These are phyloP conservation scores for Enteropsectra breve DNA, from an alignment of 371 early-diverging fungal species.

Conservation along the genomic window DNA sequence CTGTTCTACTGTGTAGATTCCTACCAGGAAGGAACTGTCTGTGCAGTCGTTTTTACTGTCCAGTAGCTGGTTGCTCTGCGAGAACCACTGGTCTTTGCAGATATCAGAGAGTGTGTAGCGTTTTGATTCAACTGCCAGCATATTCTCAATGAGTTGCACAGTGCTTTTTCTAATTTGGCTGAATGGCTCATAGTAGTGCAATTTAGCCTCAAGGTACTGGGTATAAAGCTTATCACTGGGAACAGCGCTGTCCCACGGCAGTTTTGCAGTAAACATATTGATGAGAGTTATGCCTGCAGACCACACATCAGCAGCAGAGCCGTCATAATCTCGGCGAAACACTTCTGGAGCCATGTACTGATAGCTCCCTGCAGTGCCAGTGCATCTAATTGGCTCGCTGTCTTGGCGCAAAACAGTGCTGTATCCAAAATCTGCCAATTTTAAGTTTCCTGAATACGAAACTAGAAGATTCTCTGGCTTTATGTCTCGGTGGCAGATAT, in stretches of 20 bases:
- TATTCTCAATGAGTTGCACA: conserved; percentile 65
- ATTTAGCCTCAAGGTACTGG: conserved; percentile 23
- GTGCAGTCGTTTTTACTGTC: conserved; percentile 31
- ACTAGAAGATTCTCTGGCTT: conserved; percentile 68
- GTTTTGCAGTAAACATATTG: conserved; percentile 63
- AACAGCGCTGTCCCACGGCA: conserved; percentile 66
- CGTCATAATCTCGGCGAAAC: conserved; percentile 62
- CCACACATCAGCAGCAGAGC: conserved; percentile 64
- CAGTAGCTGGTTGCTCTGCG: conserved; percentile 21
- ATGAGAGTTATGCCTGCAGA: conserved; percentile 64
- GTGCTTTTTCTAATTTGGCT: conserved; percentile 28
- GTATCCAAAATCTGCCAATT: conserved; percentile 61
- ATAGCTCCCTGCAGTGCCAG: conserved; percentile 62
- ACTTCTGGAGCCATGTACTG: conserved; percentile 67
- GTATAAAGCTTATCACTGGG: conserved; percentile 62
- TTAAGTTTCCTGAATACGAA: conserved; percentile 44
- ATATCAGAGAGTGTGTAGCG: conserved; percentile 62
- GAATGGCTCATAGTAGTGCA: conserved; percentile 45
- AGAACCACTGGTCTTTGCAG: conserved; percentile 37
- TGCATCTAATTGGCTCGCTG: conserved; percentile 60
- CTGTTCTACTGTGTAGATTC: not conserved
- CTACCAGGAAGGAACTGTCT: conserved; percentile 1
- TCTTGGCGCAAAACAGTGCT: conserved; percentile 63
- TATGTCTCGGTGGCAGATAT: conserved; percentile 83
- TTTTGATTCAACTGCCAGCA: conserved; percentile 75